Evolutionary conservation across 1,139 yeast genomes (phyloP), one percentile per base, ranked within the genome.

Genomic region (Zygosaccharomyces pseudobailii): DNA sequence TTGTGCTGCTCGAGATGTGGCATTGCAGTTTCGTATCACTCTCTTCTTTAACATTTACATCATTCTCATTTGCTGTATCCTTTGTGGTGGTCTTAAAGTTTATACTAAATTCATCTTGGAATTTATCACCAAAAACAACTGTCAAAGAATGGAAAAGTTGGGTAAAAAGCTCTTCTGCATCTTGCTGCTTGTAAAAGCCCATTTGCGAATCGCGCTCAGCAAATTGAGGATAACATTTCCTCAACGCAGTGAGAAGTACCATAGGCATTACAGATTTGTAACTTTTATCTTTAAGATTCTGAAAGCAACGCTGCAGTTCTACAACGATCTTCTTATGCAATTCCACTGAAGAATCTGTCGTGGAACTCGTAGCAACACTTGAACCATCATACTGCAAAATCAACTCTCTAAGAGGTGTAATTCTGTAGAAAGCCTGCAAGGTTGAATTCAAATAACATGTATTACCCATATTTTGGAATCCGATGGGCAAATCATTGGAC

Each of bases 151-250:
- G 71, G 54, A 90, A 69, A 48, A 92, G 75, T 63, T 87, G 94
- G 10, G 96, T 84, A 70, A 82, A 89, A 23, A 94, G 87, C 66
- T 92, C 99, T 70, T 92, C 99, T 0, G 98, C 98, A 72, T 92
- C 99, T 68, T 92, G 99, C 70, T 92, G 98, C 65, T 87, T 89
- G 65, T 78, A 86, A 50, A 77, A 73, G 1, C 97, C 97, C 47
- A 73, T 71, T 43, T 76, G 75, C 43, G 79, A 63, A 51, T 72
- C 78, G 55, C 78, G 74, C 63, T 92, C 97, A 38, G 86, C 87
- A 69, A 94, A 92, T 69, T 94, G 97, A 1, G 97, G 97, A 61
- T 79, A 87, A 20, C 74, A 71, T 47, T 74, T 72, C 68, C 92
- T 78, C 53, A 87, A 73, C 33, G 80, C 70, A 33, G 80, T 72